phyloP scores from a whole-genome alignment of 257 asterid species.

The Prunella vulgaris region DNA sequence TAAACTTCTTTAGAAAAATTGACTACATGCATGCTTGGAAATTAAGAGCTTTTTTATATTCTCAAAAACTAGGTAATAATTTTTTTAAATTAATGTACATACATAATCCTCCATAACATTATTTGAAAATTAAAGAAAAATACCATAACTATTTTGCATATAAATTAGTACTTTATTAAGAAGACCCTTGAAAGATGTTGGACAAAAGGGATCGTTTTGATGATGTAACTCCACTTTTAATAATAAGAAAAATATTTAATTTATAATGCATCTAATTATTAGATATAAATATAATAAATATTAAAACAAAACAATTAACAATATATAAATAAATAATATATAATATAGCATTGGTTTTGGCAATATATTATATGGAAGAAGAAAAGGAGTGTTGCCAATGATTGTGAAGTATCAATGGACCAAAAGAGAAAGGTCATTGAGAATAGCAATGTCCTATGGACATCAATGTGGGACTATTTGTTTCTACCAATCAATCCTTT shows the following conservation, averaged over 20 bases:
- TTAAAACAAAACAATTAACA: background rate
- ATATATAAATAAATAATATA: background rate
- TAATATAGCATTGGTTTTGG: background rate
- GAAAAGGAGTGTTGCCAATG: slow-evolving; percentile 10
- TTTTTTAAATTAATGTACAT: background rate
- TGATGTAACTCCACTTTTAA: background rate
- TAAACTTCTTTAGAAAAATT: background rate
- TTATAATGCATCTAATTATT: background rate
- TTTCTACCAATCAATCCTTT: slow-evolving; percentile 24
- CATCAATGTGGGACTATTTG: slow-evolving; percentile 35
- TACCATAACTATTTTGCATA: background rate
- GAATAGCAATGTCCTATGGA: slow-evolving; percentile 35
- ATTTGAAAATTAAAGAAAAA: background rate
- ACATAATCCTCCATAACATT: background rate
- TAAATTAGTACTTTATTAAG: background rate
- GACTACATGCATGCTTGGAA: background rate
- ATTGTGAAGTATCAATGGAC: slow-evolving; percentile 32
- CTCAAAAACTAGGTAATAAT: background rate
- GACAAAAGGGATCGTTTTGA: background rate
- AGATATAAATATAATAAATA: background rate
- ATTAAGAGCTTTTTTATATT: background rate
- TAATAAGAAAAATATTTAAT: background rate
- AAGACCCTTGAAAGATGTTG: background rate
- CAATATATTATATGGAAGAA: background rate
- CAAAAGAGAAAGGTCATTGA: slow-evolving; percentile 35